These are phyloP conservation scores for Clitopilus passeckerianus DNA, from an alignment of 768 basidiomycete species.

Conservation along the genomic window DNA sequence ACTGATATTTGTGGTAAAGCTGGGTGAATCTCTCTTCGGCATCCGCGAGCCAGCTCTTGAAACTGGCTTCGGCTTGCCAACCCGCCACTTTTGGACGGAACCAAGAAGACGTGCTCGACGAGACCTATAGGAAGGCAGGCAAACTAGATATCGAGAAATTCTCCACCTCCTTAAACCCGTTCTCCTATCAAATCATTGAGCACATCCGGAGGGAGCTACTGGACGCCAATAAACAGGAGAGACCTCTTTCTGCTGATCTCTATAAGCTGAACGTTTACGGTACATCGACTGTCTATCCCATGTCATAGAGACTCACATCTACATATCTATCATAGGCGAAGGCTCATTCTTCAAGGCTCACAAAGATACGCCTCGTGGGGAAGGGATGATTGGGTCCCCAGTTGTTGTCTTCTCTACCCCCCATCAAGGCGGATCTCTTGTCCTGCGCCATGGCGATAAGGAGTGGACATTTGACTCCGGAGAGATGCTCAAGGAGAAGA, in stretches of 20 bases:
- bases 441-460: constrained; percentile 23
- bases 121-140: constrained; percentile 39
- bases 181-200: constrained; percentile 3
- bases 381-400: constrained; percentile 46
- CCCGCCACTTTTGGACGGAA: constrained; percentile 35
- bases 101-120: constrained; percentile 33
- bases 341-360: constrained; percentile 29
- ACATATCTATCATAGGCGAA: too few species aligned
- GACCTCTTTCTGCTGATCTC: constrained; percentile 20
- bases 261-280: constrained; percentile 36
- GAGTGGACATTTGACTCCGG: constrained; percentile 35
- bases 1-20: background rate
- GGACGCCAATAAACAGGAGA: background rate
- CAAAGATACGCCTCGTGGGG: constrained; percentile 39
- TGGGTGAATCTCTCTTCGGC: constrained; percentile 6
- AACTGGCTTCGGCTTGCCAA: constrained; percentile 27
- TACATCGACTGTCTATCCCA: constrained; percentile 1
- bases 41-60: constrained; percentile 9
- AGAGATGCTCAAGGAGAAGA: background rate
- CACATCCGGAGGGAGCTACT: constrained; percentile 2
- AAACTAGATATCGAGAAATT: constrained; percentile 37
- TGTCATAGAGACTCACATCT: too few species aligned
- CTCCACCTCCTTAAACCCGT: constrained; percentile 21
- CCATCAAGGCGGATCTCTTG: constrained; percentile 39
- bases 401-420: constrained; percentile 43